These are phyloP conservation scores for Calonectria crousiana DNA, from an alignment of 2,329 filamentous ascomycete species.

Conservation along the genomic window DNA sequence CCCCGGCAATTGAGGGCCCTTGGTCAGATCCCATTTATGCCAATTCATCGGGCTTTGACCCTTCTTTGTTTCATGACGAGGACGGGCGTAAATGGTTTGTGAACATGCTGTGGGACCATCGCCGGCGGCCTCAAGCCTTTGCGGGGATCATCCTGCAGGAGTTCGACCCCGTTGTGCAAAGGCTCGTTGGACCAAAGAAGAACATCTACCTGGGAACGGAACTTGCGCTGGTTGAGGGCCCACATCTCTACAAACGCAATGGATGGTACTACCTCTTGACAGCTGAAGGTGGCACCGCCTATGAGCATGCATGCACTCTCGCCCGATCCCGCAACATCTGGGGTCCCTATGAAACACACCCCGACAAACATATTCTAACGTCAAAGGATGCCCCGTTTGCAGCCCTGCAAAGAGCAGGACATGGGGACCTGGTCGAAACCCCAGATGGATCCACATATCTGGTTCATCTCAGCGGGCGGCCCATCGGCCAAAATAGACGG, in stretches of 20 bases:
- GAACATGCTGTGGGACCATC: conserved; percentile 70
- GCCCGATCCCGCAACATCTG: conserved; percentile 64
- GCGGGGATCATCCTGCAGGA: conserved; percentile 71
- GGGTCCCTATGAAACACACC: conserved; percentile 73
- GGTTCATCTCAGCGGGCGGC: conserved; percentile 65
- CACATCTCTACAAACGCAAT: conserved; percentile 69
- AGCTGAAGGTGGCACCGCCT: conserved; percentile 71
- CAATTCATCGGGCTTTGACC: conserved; percentile 74
- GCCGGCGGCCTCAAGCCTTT: conserved; percentile 60
- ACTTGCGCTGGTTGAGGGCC: conserved; percentile 66
- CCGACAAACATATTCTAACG: conserved; percentile 68
- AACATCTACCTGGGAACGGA: conserved; percentile 69
- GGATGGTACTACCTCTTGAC: conserved; percentile 72
- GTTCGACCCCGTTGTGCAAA: conserved; percentile 61
- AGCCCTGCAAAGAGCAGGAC: conserved; percentile 65
- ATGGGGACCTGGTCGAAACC: conserved; percentile 67
- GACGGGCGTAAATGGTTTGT: conserved; percentile 68
- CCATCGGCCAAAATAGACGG: conserved; percentile 62
- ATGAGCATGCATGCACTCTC: conserved; percentile 71
- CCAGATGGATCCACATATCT: conserved; percentile 65
- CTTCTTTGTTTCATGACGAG: conserved; percentile 69
- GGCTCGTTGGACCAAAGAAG: conserved; percentile 66
- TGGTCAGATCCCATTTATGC: conserved; percentile 72
- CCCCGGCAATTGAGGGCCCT: conserved; percentile 65
- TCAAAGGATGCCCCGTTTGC: conserved; percentile 62